phyloP scores from a whole-genome alignment of 2,329 filamentous ascomycete genomes.

The Fusarium sp. region DNA sequence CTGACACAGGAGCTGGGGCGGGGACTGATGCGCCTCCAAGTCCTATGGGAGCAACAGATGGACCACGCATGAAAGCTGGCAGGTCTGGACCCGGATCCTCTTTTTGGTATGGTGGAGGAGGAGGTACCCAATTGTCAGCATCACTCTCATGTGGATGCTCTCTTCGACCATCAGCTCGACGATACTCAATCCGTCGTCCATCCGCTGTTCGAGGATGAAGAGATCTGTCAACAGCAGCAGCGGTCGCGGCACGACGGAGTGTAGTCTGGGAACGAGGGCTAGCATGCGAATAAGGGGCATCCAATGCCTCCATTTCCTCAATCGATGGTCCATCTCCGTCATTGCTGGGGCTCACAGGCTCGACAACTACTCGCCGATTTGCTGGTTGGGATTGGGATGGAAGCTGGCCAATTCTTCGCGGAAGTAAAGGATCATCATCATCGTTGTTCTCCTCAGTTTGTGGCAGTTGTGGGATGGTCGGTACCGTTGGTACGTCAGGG shows the following conservation, averaged over 20 bases:
- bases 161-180: constrained; percentile 75
- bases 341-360: constrained; percentile 52
- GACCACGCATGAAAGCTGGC: constrained; percentile 68
- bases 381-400: constrained; percentile 23
- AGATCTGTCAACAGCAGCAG: constrained; percentile 79
- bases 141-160: constrained; percentile 89
- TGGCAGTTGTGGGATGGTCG: constrained; percentile 47
- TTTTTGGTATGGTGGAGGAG: constrained; percentile 82
- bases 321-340: constrained; percentile 62
- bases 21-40: constrained; percentile 47
- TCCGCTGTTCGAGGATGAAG: constrained; percentile 71
- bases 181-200: constrained; percentile 70
- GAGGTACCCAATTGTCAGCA: constrained; percentile 89
- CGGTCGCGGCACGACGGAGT: constrained; percentile 79
- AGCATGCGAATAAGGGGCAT: constrained; percentile 79
- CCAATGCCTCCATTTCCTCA: constrained; percentile 72
- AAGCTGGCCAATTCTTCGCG: constrained; percentile 60
- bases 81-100: constrained; percentile 69
- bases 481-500: constrained; percentile 52
- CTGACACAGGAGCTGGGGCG: constrained; percentile 36
- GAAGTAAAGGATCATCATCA: constrained; percentile 64
- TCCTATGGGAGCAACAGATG: constrained; percentile 56
- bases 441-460: constrained; percentile 50
- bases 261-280: constrained; percentile 78
- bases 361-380: constrained; percentile 25